Base-by-base conservation (phyloP, 1,284 basidiomycete species). In the Erythrobasidium hasegawianum region DNA sequence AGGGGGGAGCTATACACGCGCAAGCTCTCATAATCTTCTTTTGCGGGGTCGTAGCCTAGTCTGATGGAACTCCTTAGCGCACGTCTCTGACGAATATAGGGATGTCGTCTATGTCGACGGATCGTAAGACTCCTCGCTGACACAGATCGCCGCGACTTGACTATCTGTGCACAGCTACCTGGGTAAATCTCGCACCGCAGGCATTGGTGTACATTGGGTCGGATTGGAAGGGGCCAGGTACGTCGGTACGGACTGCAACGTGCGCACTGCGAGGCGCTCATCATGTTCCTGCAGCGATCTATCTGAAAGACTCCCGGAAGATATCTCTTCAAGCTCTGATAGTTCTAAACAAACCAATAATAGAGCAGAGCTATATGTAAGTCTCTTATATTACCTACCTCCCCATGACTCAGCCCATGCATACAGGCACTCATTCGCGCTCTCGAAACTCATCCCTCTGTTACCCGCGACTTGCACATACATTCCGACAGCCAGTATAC, bases 311-410 rank as follows among this genome's bases (percentile, higher is more conserved):
- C 43, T 47, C n/a, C 22, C 22, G 22, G 16, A 14, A 24, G 22
- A 47, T n/a, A 14, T 16, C 43, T 47, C 43, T 47, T n/a, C n/a
- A 24, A 47, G n/a, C 22, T n/a, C n/a, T n/a, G 8, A 4, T 8
- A 8, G 8, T 24, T 24, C 43, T 14, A 47, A 47, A 47, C 43
- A 18, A 24, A 47, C 43, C 43, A 47, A 47, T 24, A 47, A 47
- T 24, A n/a, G 16, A 47, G 43, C 43, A 47, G 43, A 47, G 14
- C 14, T 47, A n/a, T 47, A 47, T 47, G 43, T 47, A 47, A 47
- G n/a, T n/a, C n/a, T n/a, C 7, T 33, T n/a, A n/a, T n/a, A n/a
- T n/a, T n/a, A n/a, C n/a, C n/a, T n/a, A n/a, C n/a, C n/a, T n/a
- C n/a, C n/a, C n/a, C n/a, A n/a, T n/a, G n/a, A n/a, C n/a, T n/a